These are phyloP conservation scores for Lichenothelia convexa DNA, from an alignment of 495 filamentous ascomycete genomes.

Conservation along the genomic window DNA sequence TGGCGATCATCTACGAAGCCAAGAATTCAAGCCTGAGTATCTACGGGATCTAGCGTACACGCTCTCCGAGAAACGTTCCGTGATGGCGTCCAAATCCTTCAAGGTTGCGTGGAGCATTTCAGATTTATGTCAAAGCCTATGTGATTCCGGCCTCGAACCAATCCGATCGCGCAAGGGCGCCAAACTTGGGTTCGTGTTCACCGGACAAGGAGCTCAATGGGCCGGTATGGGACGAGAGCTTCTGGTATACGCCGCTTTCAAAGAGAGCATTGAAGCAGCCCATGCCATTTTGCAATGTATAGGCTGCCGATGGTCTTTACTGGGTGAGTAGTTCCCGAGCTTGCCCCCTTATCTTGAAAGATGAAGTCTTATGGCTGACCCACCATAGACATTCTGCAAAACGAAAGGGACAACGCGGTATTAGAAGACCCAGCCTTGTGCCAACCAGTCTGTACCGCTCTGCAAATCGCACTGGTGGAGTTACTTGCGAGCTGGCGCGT, in stretches of 20 bases:
- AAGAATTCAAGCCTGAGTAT: not conserved
- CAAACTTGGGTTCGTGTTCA: slow-evolving; percentile 19
- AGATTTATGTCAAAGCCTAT: slow-evolving; percentile 2
- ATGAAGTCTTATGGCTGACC: no score
- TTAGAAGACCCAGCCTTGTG: slow-evolving; percentile 6
- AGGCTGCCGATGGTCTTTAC: no score
- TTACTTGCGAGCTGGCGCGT: slow-evolving; percentile 16
- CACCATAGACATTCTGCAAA: no score
- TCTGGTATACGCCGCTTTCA: no score
- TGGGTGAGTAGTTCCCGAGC: no score
- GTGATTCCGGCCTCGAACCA: not conserved
- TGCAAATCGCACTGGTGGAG: slow-evolving; percentile 11
- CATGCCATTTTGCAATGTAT: no score
- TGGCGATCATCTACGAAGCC: not conserved
- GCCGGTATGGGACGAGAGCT: slow-evolving; percentile 25
- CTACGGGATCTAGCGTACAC: slow-evolving; percentile 3
- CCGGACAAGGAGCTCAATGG: slow-evolving; percentile 30
- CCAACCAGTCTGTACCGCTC: slow-evolving; percentile 12
- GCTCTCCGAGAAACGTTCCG: slow-evolving; percentile 6
- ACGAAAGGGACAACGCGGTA: no score
- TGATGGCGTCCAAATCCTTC: slow-evolving; percentile 6
- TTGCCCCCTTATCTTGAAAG: no score
- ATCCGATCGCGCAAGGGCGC: slow-evolving; percentile 2
- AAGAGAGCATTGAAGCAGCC: no score
- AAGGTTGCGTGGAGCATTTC: not conserved